Percentiles rank a stretch among this genome's conserved stretches.
Conservation (phyloP, 2,329 filamentous ascomycete species). For the Fusarium abutilonis region DNA sequence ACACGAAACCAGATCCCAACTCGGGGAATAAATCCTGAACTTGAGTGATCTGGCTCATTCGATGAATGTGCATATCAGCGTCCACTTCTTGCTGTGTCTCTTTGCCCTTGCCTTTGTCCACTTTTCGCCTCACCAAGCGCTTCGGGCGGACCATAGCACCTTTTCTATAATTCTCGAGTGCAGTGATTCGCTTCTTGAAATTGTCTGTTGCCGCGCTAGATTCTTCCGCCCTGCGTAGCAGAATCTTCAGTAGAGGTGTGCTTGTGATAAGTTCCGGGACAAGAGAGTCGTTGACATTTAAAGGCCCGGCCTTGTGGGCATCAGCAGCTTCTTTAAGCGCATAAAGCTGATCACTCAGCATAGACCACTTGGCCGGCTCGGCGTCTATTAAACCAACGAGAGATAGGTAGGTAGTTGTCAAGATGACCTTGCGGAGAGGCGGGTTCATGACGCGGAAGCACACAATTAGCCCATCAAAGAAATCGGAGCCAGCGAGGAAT, state of each 20-base stretch:
- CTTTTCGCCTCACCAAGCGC: conserved; percentile 61
- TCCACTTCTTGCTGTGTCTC: conserved; percentile 52
- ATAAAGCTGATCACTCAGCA: conserved; percentile 85
- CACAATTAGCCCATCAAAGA: conserved; percentile 77
- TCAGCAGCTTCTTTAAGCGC: conserved; percentile 78
- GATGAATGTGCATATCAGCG: conserved; percentile 75
- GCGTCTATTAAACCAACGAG: conserved; percentile 75
- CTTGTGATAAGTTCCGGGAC: conserved; percentile 82
- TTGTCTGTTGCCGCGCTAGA: conserved; percentile 62
- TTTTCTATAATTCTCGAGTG: conserved; percentile 69
- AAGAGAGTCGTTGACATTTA: conserved; percentile 73
- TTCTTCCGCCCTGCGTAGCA: conserved; percentile 64
- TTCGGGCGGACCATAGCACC: conserved; percentile 63
- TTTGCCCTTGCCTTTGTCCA: conserved; percentile 72
- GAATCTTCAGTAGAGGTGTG: conserved; percentile 76
- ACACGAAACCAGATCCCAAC: conserved; percentile 82
- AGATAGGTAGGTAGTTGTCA: conserved; percentile 79
- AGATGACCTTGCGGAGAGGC: conserved; percentile 71
- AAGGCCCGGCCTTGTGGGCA: conserved; percentile 64
- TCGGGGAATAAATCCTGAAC: conserved; percentile 95
- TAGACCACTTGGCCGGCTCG: conserved; percentile 73
- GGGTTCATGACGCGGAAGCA: conserved; percentile 73
- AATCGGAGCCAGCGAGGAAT: conserved; percentile 87
- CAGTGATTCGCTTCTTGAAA: conserved; percentile 68
- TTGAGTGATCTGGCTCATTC: conserved; percentile 84